A percentile compares a stretch with the other conserved stretches of the same genome.
Evolutionary conservation across 2,329 filamentous ascomycete species (phyloP).

Genomic region (Alternaria sp.): DNA sequence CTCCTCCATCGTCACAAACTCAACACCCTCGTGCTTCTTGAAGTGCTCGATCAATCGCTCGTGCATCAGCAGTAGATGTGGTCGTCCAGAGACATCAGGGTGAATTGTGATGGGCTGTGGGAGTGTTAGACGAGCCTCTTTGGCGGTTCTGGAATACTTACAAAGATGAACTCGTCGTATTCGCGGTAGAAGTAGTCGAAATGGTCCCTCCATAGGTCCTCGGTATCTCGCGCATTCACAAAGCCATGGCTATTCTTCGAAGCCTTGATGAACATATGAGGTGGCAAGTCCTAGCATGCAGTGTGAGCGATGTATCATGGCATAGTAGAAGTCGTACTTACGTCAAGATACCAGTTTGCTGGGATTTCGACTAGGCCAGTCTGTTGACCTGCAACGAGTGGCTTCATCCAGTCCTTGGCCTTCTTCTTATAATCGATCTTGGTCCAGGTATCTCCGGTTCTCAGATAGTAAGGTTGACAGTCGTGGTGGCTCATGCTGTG

Average conservation of each 20-base stretch:
- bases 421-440: conserved; percentile 71
- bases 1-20: conserved; percentile 73
- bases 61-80: conserved; percentile 75
- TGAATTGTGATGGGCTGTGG: conserved; percentile 71
- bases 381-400: conserved; percentile 63
- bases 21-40: conserved; percentile 66
- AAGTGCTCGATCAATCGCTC: conserved; percentile 74
- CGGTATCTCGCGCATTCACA: conserved; percentile 62
- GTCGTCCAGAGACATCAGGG: conserved; percentile 69
- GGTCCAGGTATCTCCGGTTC: conserved; percentile 70
- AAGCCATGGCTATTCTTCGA: conserved; percentile 68
- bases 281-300: conserved; percentile 54
- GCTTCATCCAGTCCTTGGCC: conserved; percentile 71
- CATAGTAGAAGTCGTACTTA: neutral
- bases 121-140: neutral
- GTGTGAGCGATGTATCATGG: conserved; percentile 23
- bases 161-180: conserved; percentile 76
- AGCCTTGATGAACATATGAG: conserved; percentile 75
- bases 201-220: conserved; percentile 69
- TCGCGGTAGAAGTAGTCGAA: conserved; percentile 78
- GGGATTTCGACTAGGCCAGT: conserved; percentile 73
- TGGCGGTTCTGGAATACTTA: conserved; percentile 54
- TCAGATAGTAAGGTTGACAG: conserved; percentile 67
- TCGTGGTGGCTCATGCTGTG: conserved; percentile 71
- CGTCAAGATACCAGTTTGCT: conserved; percentile 67